Evolutionary conservation across 345 rosid species (phyloP).

Genomic region (Linum usitatissimum): DNA sequence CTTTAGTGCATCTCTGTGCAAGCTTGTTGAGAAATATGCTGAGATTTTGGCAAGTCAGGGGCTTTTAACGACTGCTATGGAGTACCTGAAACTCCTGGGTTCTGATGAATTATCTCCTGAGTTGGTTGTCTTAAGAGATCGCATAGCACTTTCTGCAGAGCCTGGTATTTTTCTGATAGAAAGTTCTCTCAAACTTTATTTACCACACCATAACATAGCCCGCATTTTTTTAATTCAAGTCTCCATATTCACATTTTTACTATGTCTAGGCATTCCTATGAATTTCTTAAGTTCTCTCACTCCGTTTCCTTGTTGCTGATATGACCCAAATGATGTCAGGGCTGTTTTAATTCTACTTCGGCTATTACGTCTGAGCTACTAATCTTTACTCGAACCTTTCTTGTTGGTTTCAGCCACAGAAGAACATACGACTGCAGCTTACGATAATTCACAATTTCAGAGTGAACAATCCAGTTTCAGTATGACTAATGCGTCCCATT

Average conservation of each 20-base stretch:
- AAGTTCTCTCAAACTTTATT: not conserved
- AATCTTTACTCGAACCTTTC: slow-evolving; percentile 1
- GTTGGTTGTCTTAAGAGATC: slow-evolving; percentile 69
- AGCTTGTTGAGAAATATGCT: slow-evolving; percentile 93
- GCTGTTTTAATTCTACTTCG: no score
- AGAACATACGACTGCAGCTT: slow-evolving; percentile 33
- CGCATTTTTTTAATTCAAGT: no score
- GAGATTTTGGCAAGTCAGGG: slow-evolving; percentile 98
- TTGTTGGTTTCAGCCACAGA: slow-evolving; percentile 23
- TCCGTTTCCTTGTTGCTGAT: not conserved
- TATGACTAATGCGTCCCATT: slow-evolving; percentile 27
- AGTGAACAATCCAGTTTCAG: slow-evolving; percentile 25
- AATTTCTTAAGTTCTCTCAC: not conserved
- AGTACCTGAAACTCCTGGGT: slow-evolving; percentile 81
- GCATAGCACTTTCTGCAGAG: slow-evolving; percentile 57
- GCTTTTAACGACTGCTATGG: slow-evolving; percentile 72
- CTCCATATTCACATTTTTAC: not conserved
- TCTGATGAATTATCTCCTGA: slow-evolving; percentile 85
- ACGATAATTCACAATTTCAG: slow-evolving; percentile 32
- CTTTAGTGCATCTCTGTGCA: slow-evolving; percentile 84
- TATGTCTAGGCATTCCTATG: not conserved
- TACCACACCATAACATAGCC: not conserved
- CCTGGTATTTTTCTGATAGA: slow-evolving; percentile 39
- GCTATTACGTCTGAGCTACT: no score
- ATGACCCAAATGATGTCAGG: no score